Evolutionary conservation across 2,329 filamentous ascomycete species (phyloP), one percentile per base, ranked within the genome.

Genomic region (Aureobasidium subglaciale): DNA sequence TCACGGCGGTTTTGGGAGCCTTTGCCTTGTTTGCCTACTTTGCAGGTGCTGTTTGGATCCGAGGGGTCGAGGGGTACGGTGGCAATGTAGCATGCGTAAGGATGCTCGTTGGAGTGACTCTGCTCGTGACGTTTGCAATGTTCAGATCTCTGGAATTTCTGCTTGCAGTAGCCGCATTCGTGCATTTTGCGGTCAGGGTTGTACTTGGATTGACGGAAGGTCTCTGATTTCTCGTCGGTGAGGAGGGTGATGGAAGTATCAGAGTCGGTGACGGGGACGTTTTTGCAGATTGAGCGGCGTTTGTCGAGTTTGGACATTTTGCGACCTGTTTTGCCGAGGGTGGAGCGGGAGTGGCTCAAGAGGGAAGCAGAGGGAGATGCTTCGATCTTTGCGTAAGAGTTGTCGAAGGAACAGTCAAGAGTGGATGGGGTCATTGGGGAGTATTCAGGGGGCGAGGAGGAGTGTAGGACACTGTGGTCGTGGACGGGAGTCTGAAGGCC

Each of bases 91-190:
- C 53, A 55, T 7, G 22, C n/a, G 18, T 29, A 48, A 3, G 6
- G 4, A 7, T 24, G 22, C 13, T 30, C 16, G 1, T 18, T 18
- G 4, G 24, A 4, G 18, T 56, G 54, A 1, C 6, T 49, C 5
- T 18, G 25, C 3, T 24, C 13, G n/a, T 56, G 54, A 6, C 54
- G 16, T n/a, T 56, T 56, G 9, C 34, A 46, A 20, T 56, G 54
- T 20, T 56, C 54, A 2, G 34, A 22, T 4, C 54, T 22, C 10
- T 7, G 20, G 8, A 56, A 56, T 4, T 13, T 20, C 9, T 5
- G 2, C 2, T 16, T 10, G 32, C 54, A 56, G n/a, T 6, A 3
- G 10, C 11, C 5, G 16, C 48, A 52, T 7, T 32, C 9, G 35
- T 52, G 24, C 10, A 18, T 20, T 5, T 41, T 52, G 2, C 8